These are phyloP conservation scores for Nemania sp. DNA, from an alignment of 2,329 filamentous ascomycete species.

Conservation along the genomic window DNA sequence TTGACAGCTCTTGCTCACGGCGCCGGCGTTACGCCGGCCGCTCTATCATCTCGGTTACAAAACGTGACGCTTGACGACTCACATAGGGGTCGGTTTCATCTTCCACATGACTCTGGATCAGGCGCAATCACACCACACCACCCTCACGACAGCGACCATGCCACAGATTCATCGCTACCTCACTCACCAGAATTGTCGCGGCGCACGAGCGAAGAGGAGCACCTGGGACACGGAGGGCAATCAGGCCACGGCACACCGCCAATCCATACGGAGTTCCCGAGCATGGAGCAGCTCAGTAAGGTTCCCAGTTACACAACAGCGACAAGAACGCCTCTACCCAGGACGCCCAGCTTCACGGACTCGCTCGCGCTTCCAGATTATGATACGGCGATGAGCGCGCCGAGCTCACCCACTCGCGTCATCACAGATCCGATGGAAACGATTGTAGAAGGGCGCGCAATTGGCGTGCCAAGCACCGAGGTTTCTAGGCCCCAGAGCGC, in stretches of 20 bases:
- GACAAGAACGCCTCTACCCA: conserved; percentile 62
- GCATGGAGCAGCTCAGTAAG: conserved; percentile 68
- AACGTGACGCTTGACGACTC: conserved; percentile 62
- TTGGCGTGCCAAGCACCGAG: conserved; percentile 6
- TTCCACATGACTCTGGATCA: conserved; percentile 47
- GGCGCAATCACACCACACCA: conserved; percentile 49
- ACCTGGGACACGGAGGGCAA: conserved; percentile 27
- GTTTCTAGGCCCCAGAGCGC: conserved; percentile 28
- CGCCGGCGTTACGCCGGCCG: conserved; percentile 52
- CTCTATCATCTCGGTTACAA: conserved; percentile 68
- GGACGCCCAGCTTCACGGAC: conserved; percentile 53
- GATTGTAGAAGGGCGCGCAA: conserved; percentile 31
- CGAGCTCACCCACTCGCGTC: conserved; percentile 49
- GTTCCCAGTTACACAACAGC: conserved; percentile 80
- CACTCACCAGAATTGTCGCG: conserved; percentile 54
- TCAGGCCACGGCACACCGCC: conserved; percentile 56
- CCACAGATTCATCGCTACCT: conserved; percentile 45
- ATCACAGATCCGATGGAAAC: conserved; percentile 38
- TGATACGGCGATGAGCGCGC: conserved; percentile 59
- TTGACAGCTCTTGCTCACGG: conserved; percentile 62
- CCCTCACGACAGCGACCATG: conserved; percentile 41
- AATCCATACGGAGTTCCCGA: conserved; percentile 56
- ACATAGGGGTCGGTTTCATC: conserved; percentile 50
- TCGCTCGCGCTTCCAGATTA: conserved; percentile 67
- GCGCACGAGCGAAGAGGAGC: conserved; percentile 54